Evolutionary conservation across 441 rosid genomes (phyloP).

Genomic region (Brassica hybrid): DNA sequence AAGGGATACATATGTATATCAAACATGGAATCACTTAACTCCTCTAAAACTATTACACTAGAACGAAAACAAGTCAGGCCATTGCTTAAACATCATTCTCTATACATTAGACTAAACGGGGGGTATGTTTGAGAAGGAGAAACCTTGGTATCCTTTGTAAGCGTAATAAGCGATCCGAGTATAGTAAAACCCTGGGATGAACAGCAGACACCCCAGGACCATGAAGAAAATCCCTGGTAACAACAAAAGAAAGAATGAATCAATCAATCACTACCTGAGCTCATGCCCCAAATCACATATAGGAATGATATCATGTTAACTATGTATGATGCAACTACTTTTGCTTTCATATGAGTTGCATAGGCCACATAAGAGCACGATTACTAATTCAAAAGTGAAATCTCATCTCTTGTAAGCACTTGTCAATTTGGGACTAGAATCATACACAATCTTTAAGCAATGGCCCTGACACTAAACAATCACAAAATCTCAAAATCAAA

Average conservation of each 20-base stretch:
- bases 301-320: not conserved
- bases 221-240: conserved; percentile 84
- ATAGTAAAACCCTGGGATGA: conserved; percentile 92
- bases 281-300: conserved; percentile 14
- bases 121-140: conserved; percentile 91
- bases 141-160: conserved; percentile 93
- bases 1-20: not conserved
- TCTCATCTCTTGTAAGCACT: conserved; percentile 15
- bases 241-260: not conserved
- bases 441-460: no score
- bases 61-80: not conserved
- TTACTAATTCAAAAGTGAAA: not conserved
- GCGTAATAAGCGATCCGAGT: conserved; percentile 95
- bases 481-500: not conserved
- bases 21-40: conserved; percentile 16
- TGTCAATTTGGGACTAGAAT: not conserved
- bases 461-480: conserved; percentile 2
- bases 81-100: conserved; percentile 10
- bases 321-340: not conserved
- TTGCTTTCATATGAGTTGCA: not conserved
- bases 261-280: not conserved
- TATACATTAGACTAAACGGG: conserved; percentile 60
- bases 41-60: conserved; percentile 39
- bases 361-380: not conserved
- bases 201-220: conserved; percentile 76